Percentiles rank a stretch among this genome's conserved stretches.
These are phyloP conservation scores for Ceratocystis smalleyi DNA, from an alignment of 2,329 filamentous ascomycete species.

Conservation along the genomic window DNA sequence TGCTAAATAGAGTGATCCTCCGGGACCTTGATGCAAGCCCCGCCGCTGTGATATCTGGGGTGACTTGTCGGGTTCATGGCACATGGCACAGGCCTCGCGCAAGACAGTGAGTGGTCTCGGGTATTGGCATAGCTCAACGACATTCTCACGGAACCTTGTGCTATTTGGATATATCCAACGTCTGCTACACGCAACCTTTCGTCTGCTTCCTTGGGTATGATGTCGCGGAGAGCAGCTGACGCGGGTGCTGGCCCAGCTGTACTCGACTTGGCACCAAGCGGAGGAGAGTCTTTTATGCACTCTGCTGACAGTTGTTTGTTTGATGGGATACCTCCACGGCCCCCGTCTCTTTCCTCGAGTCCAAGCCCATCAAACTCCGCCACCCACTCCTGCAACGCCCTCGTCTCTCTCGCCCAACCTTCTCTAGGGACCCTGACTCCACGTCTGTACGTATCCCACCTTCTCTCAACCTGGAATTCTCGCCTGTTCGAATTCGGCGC, in stretches of 20 bases:
- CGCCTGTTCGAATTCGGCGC: conserved; percentile 49
- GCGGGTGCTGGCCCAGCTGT: not conserved
- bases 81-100: too few species aligned
- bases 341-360: not conserved
- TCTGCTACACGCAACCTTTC: not conserved
- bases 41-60: too few species aligned
- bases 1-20: too few species aligned
- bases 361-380: not conserved
- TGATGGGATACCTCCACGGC: too few species aligned
- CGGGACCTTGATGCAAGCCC: too few species aligned
- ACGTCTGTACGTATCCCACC: conserved; percentile 42
- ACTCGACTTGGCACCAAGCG: too few species aligned
- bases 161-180: too few species aligned
- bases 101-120: too few species aligned
- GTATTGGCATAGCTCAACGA: too few species aligned
- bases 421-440: conserved; percentile 9
- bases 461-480: conserved; percentile 49
- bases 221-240: not conserved
- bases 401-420: not conserved
- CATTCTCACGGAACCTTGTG: not conserved
- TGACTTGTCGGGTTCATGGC: too few species aligned
- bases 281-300: too few species aligned
- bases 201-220: not conserved
- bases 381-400: not conserved
- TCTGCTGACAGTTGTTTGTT: too few species aligned